Evolutionary conservation across 1,284 basidiomycete genomes (phyloP), one percentile per base, ranked within the genome.

Genomic region (Boletus holoroseus): DNA sequence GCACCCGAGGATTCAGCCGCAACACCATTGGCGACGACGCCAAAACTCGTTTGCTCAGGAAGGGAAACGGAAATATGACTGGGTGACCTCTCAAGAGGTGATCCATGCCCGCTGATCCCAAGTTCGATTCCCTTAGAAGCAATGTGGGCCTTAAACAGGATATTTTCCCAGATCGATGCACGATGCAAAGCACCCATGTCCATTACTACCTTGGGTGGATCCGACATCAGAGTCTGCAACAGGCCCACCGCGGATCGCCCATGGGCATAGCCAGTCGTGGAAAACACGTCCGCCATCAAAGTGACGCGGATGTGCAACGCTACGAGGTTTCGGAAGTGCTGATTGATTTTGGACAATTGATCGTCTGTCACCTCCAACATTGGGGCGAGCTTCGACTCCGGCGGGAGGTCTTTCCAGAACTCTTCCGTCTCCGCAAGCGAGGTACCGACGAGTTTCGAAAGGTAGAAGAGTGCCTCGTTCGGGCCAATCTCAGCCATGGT

Each of bases 401-500:
- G 72, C 24, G 70, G 65, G 20, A 76, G 61, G 15, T 67, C 66
- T 39, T 77, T 72, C 86, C 93, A 95, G 55, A 95, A 84, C 15
- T 77, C 73, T 50, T 76, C 76, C 1, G 88, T 89, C 47, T 84
- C 79, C 16, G 76, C 74, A 41, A 98, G 73, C 5, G 88, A 88
- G 31, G 75, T 72, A 51, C 82, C 81, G 20, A 95, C 84, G 15
- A 91, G 77, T 44, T 79, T 75, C 11, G 91, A 74, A 44, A 98
- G 74, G 53, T 86, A 82, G 20, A 76, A 71, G 35, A 96, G 72
- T 2, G 93, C 87, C 55, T 89, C 84, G 53, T 76, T 79, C 0
- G 91, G 85, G 37, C 89, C 82, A 39, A 89, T 84, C 64, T 98
- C 94, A 7, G 87, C 85, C 77, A 98, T 86, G 7, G 85, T 86